These are phyloP conservation scores for Fusarium euwallaceae DNA, from an alignment of 2,329 filamentous ascomycete species.

Conservation along the genomic window DNA sequence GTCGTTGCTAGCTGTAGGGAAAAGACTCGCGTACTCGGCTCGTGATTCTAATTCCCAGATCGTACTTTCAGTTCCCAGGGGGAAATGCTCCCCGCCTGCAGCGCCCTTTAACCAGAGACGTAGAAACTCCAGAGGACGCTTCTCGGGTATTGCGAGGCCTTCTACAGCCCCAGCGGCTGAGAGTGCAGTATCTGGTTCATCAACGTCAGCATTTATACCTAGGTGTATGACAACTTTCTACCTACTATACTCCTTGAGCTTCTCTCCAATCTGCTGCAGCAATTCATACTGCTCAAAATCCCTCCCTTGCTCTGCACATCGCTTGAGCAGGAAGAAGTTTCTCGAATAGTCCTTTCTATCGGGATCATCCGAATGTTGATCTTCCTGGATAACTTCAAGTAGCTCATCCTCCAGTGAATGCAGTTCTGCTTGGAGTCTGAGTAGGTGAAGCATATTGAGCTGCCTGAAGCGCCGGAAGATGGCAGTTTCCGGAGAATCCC, in stretches of 20 bases:
- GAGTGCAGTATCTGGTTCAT: background rate
- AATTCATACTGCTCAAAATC: background rate
- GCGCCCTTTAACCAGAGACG: background rate
- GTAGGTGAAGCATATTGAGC: background rate
- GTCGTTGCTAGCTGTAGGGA: background rate
- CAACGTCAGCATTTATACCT: background rate
- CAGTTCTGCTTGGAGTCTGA: background rate
- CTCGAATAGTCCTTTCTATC: background rate
- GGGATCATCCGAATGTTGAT: background rate
- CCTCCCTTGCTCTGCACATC: background rate
- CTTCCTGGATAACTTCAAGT: background rate
- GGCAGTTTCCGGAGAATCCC: background rate
- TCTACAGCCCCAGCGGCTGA: background rate
- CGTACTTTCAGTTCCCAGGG: background rate
- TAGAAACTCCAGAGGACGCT: background rate
- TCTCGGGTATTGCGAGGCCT: background rate
- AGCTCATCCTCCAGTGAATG: background rate
- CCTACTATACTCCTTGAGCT: background rate
- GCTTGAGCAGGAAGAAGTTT: background rate
- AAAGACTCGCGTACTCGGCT: background rate
- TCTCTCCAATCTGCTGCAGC: background rate
- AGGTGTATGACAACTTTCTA: background rate
- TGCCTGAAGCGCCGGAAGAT: background rate
- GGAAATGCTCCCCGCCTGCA: background rate
- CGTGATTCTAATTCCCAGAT: background rate